Evolutionary conservation across 768 basidiomycete species (phyloP), one percentile per base, ranked within the genome.

Genomic region (Antrodiella citrinella): DNA sequence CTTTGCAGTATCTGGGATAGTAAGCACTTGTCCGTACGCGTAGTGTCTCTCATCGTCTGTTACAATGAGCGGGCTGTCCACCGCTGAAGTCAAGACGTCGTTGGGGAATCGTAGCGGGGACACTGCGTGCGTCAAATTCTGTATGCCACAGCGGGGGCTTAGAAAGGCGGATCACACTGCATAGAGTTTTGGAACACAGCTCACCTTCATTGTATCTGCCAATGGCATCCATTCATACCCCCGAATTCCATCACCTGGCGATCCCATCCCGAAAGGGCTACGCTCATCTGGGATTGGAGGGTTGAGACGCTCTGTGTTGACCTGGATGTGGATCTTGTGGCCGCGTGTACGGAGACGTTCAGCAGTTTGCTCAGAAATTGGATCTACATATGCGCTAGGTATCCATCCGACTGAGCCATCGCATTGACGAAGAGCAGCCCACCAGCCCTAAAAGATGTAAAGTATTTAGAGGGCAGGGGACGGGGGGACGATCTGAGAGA

Each of bases 391-490:
- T 1, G 81, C 78, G 54, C 78, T 75, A 9, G 87, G 87, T 51
- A 90, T 80, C 88, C 88, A 90, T 43, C 87, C 85, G 25, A 86
- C 72, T 26, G 65, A 62, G 45, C 73, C 68, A 11, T 74, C 75
- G 30, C 71, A 71, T 10, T 66, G 65, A 20, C 78, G 71, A 66
- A 84, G 75, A 18, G 86, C 88, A 18, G 84, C 86, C 85, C 86
- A 90, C 87, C 86, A 90, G 9, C 88, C 87, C 62, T 64, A 39
- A 12, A 11, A 26, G 2, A n/a, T n/a, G n/a, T n/a, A n/a, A n/a
- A n/a, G n/a, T n/a, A n/a, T n/a, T n/a, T n/a, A n/a, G n/a, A n/a
- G n/a, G n/a, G n/a, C n/a, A n/a, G n/a, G n/a, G n/a, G n/a, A n/a
- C n/a, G n/a, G n/a, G n/a, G n/a, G n/a, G n/a, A n/a, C n/a, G n/a